Percentiles rank a stretch among this genome's conserved stretches.
Evolutionary conservation across 108 stramenopile genomes (phyloP).

Genomic region (Seminavis robusta): DNA sequence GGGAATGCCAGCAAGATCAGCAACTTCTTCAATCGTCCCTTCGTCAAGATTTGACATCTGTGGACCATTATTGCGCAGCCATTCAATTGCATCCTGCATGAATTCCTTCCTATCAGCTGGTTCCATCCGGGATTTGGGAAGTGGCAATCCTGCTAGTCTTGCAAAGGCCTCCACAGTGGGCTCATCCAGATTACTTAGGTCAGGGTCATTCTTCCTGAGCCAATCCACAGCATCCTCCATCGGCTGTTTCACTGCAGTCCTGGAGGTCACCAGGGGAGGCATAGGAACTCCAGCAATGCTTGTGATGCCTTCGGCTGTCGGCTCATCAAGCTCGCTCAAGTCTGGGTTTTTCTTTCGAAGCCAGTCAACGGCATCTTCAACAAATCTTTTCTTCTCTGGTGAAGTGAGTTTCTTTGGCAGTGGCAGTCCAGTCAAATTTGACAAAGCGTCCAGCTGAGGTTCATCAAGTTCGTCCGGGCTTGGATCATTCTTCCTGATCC

Average conservation of each 20-base stretch:
- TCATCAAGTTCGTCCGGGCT: background rate
- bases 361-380: slow-evolving; percentile 8
- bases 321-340: background rate
- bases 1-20: slow-evolving; percentile 1
- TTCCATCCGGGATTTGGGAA: background rate
- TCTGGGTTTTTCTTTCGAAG: slow-evolving; percentile 8
- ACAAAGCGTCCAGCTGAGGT: slow-evolving; percentile 4
- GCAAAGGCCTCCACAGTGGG: slow-evolving; percentile 1
- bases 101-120: background rate
- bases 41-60: background rate
- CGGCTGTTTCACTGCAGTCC: background rate
- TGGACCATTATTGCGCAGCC: slow-evolving; percentile 16
- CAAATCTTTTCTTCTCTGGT: background rate
- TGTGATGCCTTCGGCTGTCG: background rate
- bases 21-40: background rate
- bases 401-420: too few species aligned
- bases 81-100: slow-evolving; percentile 28
- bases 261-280: too few species aligned
- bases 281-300: too few species aligned
- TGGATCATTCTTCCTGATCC: slow-evolving; percentile 12
- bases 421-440: slow-evolving; percentile 1
- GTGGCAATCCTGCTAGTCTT: background rate
- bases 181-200: slow-evolving; percentile 6
- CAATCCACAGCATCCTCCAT: slow-evolving; percentile 4
- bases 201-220: slow-evolving; percentile 1